Conservation (phyloP, 2,329 filamentous ascomycete species). For the Fragosphaeria purpurea region DNA sequence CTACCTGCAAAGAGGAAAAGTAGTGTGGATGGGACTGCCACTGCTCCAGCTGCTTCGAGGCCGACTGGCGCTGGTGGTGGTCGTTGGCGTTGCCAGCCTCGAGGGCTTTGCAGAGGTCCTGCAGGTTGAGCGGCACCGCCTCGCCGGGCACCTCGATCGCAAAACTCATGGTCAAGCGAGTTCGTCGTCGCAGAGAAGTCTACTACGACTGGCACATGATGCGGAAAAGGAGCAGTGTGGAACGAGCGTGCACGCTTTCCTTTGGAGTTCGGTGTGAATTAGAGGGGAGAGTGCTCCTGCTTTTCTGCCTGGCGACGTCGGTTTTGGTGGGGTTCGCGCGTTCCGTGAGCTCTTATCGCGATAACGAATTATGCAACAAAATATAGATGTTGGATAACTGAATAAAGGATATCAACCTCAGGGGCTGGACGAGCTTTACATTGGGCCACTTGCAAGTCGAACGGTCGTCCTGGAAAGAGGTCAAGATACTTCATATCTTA, state of each 20-base stretch:
- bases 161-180: conserved; percentile 46
- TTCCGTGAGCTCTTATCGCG: conserved; percentile 5
- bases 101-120: conserved; percentile 55
- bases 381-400: no score
- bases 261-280: no score
- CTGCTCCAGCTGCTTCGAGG: conserved; percentile 58
- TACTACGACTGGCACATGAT: background rate
- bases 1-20: conserved; percentile 59
- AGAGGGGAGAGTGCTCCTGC: background rate
- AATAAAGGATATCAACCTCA: no score
- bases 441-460: no score
- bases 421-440: no score
- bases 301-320: background rate
- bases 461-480: no score
- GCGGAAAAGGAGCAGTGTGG: background rate
- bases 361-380: conserved; percentile 2
- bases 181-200: background rate
- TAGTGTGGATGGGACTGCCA: conserved; percentile 62
- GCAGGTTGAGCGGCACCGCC: conserved; percentile 57
- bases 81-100: conserved; percentile 53
- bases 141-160: conserved; percentile 73
- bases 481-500: no score
- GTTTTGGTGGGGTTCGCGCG: conserved; percentile 2
- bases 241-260: no score
- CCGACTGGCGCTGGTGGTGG: conserved; percentile 53